These are phyloP conservation scores for Westerdykella sp. DNA, from an alignment of 2,329 filamentous ascomycete genomes.

Conservation along the genomic window DNA sequence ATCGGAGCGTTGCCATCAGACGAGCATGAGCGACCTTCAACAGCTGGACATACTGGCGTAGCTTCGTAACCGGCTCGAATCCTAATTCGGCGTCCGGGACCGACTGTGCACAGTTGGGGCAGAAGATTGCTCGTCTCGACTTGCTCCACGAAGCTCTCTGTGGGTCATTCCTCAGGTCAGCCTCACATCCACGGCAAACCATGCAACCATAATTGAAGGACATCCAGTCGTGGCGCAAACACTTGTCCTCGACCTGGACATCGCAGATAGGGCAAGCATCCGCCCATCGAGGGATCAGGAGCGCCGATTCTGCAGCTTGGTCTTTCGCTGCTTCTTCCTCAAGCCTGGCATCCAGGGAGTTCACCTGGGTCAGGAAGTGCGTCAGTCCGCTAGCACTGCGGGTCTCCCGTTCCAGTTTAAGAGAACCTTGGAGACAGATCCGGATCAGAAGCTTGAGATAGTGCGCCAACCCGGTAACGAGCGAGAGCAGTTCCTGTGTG, in stretches of 20 bases:
- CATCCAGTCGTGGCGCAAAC: slow-evolving; percentile 65
- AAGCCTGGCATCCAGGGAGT: slow-evolving; percentile 60
- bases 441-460: slow-evolving; percentile 96
- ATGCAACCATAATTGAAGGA: slow-evolving; percentile 83
- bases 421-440: slow-evolving; percentile 88
- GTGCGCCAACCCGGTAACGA: slow-evolving; percentile 92
- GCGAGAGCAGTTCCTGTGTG: slow-evolving; percentile 93
- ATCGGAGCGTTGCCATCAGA: slow-evolving; percentile 78
- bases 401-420: slow-evolving; percentile 84
- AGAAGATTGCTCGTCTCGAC: slow-evolving; percentile 63
- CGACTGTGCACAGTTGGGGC: slow-evolving; percentile 58
- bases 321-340: slow-evolving; percentile 37
- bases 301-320: slow-evolving; percentile 36
- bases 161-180: slow-evolving; percentile 63
- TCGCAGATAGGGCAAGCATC: slow-evolving; percentile 80
- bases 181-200: slow-evolving; percentile 61
- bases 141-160: slow-evolving; percentile 66
- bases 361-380: slow-evolving; percentile 75
- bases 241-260: slow-evolving; percentile 91
- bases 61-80: slow-evolving; percentile 72
- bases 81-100: slow-evolving; percentile 52
- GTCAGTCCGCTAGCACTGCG: slow-evolving; percentile 68
- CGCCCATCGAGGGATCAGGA: slow-evolving; percentile 42
- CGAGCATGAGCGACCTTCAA: slow-evolving; percentile 86
- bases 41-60: slow-evolving; percentile 92